phyloP scores from a whole-genome alignment of 2,329 filamentous ascomycete genomes.

The Hypocrella siamensis region DNA sequence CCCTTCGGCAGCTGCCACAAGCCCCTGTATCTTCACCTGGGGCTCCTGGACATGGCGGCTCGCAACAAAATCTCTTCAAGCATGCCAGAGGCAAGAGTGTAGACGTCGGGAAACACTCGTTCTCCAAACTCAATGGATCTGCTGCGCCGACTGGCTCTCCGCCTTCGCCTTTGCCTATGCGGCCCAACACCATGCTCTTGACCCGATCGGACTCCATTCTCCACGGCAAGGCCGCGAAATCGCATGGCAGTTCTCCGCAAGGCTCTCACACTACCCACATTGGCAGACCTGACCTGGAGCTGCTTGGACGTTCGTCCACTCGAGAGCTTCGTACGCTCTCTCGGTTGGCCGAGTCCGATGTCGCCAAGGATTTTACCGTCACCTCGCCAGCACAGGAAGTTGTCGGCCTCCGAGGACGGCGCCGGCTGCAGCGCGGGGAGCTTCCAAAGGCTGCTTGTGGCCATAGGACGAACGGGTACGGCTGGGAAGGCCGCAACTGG shows the following conservation, averaged over 20 bases:
- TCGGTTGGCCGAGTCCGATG: constrained; percentile 59
- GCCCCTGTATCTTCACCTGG: constrained; percentile 34
- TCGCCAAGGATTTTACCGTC: constrained; percentile 67
- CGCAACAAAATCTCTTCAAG: constrained; percentile 9
- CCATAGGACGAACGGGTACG: constrained; percentile 37
- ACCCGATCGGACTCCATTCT: constrained; percentile 39
- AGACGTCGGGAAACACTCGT: constrained; percentile 40
- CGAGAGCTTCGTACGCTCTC: constrained; percentile 79
- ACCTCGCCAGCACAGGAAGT: constrained; percentile 71
- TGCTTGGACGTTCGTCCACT: constrained; percentile 76
- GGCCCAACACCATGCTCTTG: constrained; percentile 47
- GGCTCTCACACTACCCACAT: constrained; percentile 27
- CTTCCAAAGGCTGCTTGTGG: constrained; percentile 31
- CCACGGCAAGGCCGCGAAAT: constrained; percentile 16
- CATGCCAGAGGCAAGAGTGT: constrained; percentile 49
- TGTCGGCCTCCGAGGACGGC: constrained; percentile 68
- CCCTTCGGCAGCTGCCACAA: constrained; percentile 59
- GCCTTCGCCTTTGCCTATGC: constrained; percentile 24
- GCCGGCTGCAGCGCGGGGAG: constrained; percentile 61
- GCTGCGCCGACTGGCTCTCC: constrained; percentile 25
- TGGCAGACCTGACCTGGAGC: constrained; percentile 58
- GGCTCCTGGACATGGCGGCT: constrained; percentile 17
- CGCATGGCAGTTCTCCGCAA: constrained; percentile 14
- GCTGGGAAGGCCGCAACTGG: constrained; percentile 80
- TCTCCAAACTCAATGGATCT: constrained; percentile 25